phyloP scores from a whole-genome alignment of 305 asterid genomes.

The Fraxinus greggii region DNA sequence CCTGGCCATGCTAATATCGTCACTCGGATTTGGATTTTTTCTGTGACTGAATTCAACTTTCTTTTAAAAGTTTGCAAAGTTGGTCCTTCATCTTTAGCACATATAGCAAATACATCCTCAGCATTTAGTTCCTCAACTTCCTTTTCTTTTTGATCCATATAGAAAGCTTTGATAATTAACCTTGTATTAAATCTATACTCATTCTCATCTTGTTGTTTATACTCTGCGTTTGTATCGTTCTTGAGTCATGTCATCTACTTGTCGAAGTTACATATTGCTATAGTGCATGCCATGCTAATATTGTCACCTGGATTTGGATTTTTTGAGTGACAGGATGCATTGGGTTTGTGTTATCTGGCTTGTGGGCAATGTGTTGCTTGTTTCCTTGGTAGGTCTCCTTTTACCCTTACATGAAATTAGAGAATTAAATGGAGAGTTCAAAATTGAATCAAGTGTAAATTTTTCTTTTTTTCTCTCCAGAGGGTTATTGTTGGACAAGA shows the following conservation, averaged over 20 bases:
- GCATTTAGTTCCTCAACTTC: neutral
- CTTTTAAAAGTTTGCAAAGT: neutral
- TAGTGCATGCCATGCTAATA: neutral
- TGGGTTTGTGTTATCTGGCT: constrained; percentile 78
- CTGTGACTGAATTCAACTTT: constrained; percentile 36
- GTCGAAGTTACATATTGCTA: neutral
- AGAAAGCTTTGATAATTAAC: neutral
- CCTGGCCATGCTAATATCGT: neutral
- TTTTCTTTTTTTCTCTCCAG: constrained; percentile 31
- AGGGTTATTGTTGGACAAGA: constrained; percentile 98
- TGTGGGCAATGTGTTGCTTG: constrained; percentile 72
- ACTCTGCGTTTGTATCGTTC: neutral
- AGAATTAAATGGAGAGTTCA: neutral
- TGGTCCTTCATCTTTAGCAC: neutral
- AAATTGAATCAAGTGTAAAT: constrained; percentile 2
- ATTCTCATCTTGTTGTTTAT: neutral
- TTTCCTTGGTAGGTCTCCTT: constrained; percentile 46
- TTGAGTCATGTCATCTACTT: neutral
- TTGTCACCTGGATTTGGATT: neutral
- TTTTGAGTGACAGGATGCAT: constrained; percentile 54
- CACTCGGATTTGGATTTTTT: neutral
- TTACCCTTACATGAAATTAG: neutral
- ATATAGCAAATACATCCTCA: neutral
- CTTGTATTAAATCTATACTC: neutral
- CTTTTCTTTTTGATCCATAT: neutral